A percentile compares a stretch with the other conserved stretches of the same genome.
Conservation (phyloP, 23 red algal genomes). For the Gracilaria domingensis region DNA sequence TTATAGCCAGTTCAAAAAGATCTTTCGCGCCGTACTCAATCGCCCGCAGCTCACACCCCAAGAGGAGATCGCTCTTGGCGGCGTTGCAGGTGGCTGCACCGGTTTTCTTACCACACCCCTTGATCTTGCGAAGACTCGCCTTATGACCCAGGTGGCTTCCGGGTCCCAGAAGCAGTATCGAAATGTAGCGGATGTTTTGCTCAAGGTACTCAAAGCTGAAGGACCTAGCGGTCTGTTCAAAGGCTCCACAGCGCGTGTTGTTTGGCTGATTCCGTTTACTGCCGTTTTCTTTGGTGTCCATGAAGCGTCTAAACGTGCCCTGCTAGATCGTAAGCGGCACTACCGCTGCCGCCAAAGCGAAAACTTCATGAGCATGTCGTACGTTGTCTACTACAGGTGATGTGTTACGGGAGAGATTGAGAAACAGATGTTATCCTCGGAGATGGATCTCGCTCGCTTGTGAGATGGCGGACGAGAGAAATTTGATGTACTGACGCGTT, state of each 20-base stretch:
- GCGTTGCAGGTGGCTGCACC: conserved; percentile 90
- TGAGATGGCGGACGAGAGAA: background rate
- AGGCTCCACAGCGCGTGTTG: conserved; percentile 79
- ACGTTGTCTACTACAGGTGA: background rate
- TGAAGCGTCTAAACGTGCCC: conserved; percentile 82
- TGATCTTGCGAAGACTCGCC: conserved; percentile 93
- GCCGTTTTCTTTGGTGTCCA: conserved; percentile 98
- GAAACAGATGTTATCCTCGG: background rate
- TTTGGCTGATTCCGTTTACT: conserved; percentile 97
- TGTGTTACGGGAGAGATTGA: background rate
- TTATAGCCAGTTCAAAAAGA: conserved; percentile 88
- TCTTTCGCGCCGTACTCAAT: conserved; percentile 32
- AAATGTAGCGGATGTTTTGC: conserved; percentile 62
- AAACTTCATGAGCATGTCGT: conserved; percentile 12
- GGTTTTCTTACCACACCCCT: conserved; percentile 97
- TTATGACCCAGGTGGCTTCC: conserved; percentile 82
- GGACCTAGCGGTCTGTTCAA: conserved; percentile 84
- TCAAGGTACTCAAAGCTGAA: conserved; percentile 61
- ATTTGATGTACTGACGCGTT: background rate
- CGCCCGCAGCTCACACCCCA: conserved; percentile 57
- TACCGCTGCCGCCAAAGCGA: conserved; percentile 34
- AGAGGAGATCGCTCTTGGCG: conserved; percentile 88
- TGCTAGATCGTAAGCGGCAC: conserved; percentile 71
- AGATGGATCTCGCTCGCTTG: too few species aligned
- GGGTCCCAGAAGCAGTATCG: conserved; percentile 62